Evolutionary conservation across 202 grass and related monocot species (phyloP), one percentile per base, ranked within the genome.

Genomic region (Sporobolus alterniflorus): DNA sequence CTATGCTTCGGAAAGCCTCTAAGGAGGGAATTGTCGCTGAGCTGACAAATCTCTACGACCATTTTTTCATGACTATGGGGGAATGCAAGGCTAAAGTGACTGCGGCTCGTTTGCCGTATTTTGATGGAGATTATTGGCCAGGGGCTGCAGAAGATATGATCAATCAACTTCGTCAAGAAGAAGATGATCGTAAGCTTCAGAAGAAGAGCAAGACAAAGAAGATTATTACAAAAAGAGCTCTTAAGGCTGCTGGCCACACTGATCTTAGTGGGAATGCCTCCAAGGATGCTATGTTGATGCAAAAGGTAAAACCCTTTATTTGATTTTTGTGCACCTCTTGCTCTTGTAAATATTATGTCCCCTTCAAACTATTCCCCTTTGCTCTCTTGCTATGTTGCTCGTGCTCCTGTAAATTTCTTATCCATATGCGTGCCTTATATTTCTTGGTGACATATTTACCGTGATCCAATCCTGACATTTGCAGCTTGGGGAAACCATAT

Each of bases 71-170:
- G 48, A 75, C 72, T 48, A 88, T 22, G 89, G 89, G 86, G 62
- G 96, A 98, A 60, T 94, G 87, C 82, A 99, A 92, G 84, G 86
- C 93, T 83, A 99, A 97, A 82, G 86, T 97, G 78, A 99, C 97
- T 82, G 97, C 97, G 77, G 51, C 97, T 41, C 91, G 97, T 55
- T 89, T 99, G 79, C 97, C 97, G 33, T 97, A 99, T 60, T 99
- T 99, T 34, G 97, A 99, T 70, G 97, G 93, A 71, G 97, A 99
- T 83, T 99, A 99, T 85, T 99, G 97, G 97, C 93, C 97, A 41
- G 93, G 97, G 73, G 97, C 97, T 80, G 97, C 97, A 33, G 97
- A 99, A 78, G 97, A 99, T 89, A 97, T 99, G 85, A 99, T 99
- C 55, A 94, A 89, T 88, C 97, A 97, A 88, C 88, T 99, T 79